Percentiles rank a stretch among this genome's conserved stretches.
Conservation (phyloP, 441 rosid genomes). For the Dalechampia spathulata region DNA sequence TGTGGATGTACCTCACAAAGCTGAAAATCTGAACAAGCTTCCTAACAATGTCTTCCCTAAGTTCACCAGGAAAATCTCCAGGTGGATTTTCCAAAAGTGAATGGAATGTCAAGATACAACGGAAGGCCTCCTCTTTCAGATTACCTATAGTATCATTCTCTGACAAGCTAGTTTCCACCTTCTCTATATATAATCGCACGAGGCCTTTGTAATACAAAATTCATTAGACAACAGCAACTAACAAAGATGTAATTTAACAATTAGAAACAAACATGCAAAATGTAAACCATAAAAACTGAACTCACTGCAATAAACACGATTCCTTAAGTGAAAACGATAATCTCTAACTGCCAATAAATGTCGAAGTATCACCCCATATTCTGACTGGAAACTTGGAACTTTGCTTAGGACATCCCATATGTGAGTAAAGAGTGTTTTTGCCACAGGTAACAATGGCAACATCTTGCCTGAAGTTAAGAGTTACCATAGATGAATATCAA, state of each 20-base stretch:
- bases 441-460: conserved; percentile 60
- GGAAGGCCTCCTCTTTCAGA: conserved; percentile 77
- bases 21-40: conserved; percentile 73
- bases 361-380: conserved; percentile 80
- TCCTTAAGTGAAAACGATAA: conserved; percentile 81
- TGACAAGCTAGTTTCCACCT: conserved; percentile 50
- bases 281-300: conserved; percentile 5
- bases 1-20: conserved; percentile 44
- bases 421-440: conserved; percentile 64
- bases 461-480: conserved; percentile 39
- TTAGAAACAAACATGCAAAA: not conserved
- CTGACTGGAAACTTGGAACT: conserved; percentile 77
- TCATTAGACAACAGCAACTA: conserved; percentile 9
- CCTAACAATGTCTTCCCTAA: conserved; percentile 55
- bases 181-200: conserved; percentile 62
- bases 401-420: conserved; percentile 63
- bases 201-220: conserved; percentile 41
- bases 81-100: conserved; percentile 86
- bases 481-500: conserved; percentile 1
- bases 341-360: conserved; percentile 62
- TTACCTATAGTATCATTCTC: conserved; percentile 41
- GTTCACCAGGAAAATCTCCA: conserved; percentile 73
- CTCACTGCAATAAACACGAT: conserved; percentile 65
- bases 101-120: conserved; percentile 56
- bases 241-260: conserved; percentile 8